Base-by-base conservation (phyloP, 1,284 basidiomycete species). In the Cronartium quercuum region DNA sequence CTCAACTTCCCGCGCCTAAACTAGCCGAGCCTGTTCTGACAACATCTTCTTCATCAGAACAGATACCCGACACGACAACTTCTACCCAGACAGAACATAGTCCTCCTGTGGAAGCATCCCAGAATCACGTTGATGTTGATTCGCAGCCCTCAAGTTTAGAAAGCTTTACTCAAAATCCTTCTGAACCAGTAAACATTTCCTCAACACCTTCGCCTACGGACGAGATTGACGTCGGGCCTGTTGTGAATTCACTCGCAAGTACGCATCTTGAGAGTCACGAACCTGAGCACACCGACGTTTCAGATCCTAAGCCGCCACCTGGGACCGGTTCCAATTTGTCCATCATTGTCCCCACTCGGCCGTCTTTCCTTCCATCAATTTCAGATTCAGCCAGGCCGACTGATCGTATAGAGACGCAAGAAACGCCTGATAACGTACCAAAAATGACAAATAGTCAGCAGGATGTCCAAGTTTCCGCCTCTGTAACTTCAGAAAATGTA, bases 1-100 rank as follows among this genome's bases (percentile, higher is more conserved):
- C 69, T n/a, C 62, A 66, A 29, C 12, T 34, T 37, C 34, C 51
- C 21, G 58, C 24, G 58, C 58, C 58, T 18, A 61, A 61, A 55
- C 51, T 55, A 24, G 51, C 51, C n/a, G 51, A 55, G 29, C 51
- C 51, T 6, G 51, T 55, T 55, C 51, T 55, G n/a, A 55, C 51
- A 4, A 55, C 51, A 18, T 51, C 47, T 5, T 55, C 51, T 55
- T n/a, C 51, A 55, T 5, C 51, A 55, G 51, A 55, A 21, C 51
- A n/a, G 51, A 55, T 55, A 55, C 51, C 51, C 29, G 51, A 55
- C 4, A 21, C 29, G 7, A 55, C 51, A 55, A 18, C 51, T 21
- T 10, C 51, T 24, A 55, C 15, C 18, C n/a, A n/a, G n/a, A 10
- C 3, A 21, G 29, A 21, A 10, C n/a, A 5, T 21, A 55, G n/a